Evolutionary conservation across 495 filamentous ascomycete genomes (phyloP).

Genomic region (Tuber umbilicatum): DNA sequence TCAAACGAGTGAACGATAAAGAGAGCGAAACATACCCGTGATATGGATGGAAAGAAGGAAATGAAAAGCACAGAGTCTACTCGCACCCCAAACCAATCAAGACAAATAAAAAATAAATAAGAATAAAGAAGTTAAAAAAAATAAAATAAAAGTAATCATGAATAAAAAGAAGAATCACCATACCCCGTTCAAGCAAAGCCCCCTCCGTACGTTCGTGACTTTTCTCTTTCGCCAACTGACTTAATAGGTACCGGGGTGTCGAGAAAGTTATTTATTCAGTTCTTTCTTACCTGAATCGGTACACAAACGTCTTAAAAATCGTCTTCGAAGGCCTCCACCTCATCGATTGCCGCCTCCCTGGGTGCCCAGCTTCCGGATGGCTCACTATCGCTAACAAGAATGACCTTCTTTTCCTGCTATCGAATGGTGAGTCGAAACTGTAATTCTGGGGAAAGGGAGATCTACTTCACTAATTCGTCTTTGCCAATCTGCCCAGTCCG

Average conservation of each 20-base stretch:
- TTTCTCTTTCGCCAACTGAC: background rate
- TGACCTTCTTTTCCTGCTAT: constrained; percentile 71
- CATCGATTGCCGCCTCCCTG: constrained; percentile 69
- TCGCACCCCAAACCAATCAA: background rate
- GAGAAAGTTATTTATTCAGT: background rate
- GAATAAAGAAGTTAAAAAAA: background rate
- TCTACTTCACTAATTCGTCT: constrained; percentile 48
- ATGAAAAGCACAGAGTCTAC: background rate
- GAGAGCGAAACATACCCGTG: background rate
- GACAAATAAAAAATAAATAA: background rate
- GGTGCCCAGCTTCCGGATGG: constrained; percentile 53
- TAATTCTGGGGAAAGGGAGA: constrained; percentile 17
- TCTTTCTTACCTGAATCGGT: background rate
- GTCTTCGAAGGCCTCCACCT: constrained; percentile 82
- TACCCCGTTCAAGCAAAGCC: background rate
- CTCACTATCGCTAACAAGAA: constrained; percentile 68
- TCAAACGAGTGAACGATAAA: background rate
- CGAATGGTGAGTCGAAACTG: constrained; percentile 43
- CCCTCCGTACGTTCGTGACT: background rate
- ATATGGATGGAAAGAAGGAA: background rate
- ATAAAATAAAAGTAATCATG: background rate
- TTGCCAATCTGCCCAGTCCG: constrained; percentile 81
- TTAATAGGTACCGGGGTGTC: background rate
- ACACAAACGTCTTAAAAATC: constrained; percentile 34
- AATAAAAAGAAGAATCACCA: background rate